phyloP scores from a whole-genome alignment of 352 stramenopile species.

The Achlya hypogyna region DNA sequence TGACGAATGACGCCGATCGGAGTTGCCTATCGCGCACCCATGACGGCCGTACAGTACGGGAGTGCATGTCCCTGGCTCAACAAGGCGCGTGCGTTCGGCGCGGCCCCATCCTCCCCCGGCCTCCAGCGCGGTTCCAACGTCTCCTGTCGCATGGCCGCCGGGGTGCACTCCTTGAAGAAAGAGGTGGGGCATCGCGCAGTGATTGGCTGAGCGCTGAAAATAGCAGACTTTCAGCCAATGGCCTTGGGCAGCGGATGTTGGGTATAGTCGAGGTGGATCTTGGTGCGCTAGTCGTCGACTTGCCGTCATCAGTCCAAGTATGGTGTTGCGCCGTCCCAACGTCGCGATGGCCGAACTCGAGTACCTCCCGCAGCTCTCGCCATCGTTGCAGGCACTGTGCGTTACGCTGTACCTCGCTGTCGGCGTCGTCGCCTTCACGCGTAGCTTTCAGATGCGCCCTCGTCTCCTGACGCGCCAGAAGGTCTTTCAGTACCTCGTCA shows the following conservation, averaged over 20 bases:
- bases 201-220: neutral
- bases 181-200: too few relatives aligned
- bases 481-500: conserved; percentile 66
- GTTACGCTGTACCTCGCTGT: conserved; percentile 50
- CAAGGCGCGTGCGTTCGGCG: too few relatives aligned
- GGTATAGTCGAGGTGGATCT: neutral
- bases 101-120: too few relatives aligned
- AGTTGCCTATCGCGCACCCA: too few relatives aligned
- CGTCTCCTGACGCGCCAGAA: conserved; percentile 30
- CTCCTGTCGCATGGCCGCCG: too few relatives aligned
- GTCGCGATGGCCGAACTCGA: conserved; percentile 28
- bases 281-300: neutral
- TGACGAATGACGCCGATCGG: too few relatives aligned
- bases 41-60: too few relatives aligned
- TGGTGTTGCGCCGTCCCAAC: neutral
- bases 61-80: too few relatives aligned
- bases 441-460: conserved; percentile 27
- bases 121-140: too few relatives aligned
- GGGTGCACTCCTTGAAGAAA: too few relatives aligned
- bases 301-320: neutral
- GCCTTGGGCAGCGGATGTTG: neutral
- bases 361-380: conserved; percentile 44
- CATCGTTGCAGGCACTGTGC: conserved; percentile 40
- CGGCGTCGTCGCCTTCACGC: conserved; percentile 40
- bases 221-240: neutral